Evolutionary conservation across 2,329 filamentous ascomycete species (phyloP).

Genomic region (Cladosporium sp.): DNA sequence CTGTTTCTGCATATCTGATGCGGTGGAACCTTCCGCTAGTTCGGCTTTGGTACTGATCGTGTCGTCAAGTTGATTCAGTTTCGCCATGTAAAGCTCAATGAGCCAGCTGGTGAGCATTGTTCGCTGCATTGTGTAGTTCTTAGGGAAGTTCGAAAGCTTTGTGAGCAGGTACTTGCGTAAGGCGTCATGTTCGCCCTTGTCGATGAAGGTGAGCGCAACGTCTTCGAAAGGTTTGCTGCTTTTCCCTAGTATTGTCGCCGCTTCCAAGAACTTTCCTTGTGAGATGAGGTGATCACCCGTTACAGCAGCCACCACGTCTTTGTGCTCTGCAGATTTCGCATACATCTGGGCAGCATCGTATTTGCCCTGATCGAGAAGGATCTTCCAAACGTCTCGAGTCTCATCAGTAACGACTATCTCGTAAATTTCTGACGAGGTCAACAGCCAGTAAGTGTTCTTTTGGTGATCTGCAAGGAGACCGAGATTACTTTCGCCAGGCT

Average conservation of each 20-base stretch:
- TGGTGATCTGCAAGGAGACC: constrained; percentile 83
- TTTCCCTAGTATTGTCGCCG: constrained; percentile 84
- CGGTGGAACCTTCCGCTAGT: constrained; percentile 59
- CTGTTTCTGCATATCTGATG: constrained; percentile 62
- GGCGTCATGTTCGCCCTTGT: constrained; percentile 84
- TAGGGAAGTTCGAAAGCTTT: constrained; percentile 77
- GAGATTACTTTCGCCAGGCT: constrained; percentile 72
- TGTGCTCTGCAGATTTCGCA: constrained; percentile 73
- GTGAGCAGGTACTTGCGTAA: constrained; percentile 83
- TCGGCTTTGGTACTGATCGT: constrained; percentile 87
- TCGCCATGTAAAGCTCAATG: constrained; percentile 94
- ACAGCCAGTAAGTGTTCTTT: constrained; percentile 97
- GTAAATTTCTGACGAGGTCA: constrained; percentile 85
- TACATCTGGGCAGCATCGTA: constrained; percentile 86
- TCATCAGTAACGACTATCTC: constrained; percentile 90
- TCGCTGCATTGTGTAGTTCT: constrained; percentile 81
- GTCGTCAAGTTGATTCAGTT: constrained; percentile 90
- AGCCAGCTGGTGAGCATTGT: constrained; percentile 96
- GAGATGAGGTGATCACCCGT: constrained; percentile 83
- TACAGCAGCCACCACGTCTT: constrained; percentile 84
- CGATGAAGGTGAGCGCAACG: constrained; percentile 84
- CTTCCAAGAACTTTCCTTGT: constrained; percentile 78
- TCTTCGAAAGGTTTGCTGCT: constrained; percentile 98
- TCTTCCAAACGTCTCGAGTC: constrained; percentile 88
- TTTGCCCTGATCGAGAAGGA: constrained; percentile 79